These are phyloP conservation scores for Phylloporus arenicola DNA, from an alignment of 768 basidiomycete species.

Conservation along the genomic window DNA sequence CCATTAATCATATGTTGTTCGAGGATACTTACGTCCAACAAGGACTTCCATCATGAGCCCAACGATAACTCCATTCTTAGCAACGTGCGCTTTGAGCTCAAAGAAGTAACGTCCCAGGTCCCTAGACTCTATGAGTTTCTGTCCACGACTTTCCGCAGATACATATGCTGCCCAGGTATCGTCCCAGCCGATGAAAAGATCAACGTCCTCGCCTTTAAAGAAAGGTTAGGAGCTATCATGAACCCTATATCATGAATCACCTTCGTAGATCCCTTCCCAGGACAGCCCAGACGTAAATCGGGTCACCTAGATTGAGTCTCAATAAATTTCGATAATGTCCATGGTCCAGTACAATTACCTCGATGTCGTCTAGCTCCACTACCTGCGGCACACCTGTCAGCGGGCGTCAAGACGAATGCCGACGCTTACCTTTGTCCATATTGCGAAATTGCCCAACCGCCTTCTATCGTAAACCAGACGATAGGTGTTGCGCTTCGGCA, in stretches of 20 bases:
- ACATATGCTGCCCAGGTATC: constrained; percentile 22
- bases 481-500: constrained; percentile 21
- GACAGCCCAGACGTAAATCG: constrained; percentile 15
- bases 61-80: constrained; percentile 25
- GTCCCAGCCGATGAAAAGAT: constrained; percentile 25
- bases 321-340: neutral
- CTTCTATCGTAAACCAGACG: constrained; percentile 25
- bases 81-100: constrained; percentile 26
- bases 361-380: constrained; percentile 29
- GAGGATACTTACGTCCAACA: constrained; percentile 22
- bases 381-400: constrained; percentile 18
- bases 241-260: constrained; percentile 2
- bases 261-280: constrained; percentile 30
- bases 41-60: constrained; percentile 29
- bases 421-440: constrained; percentile 28
- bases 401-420: neutral
- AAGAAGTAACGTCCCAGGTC: constrained; percentile 27
- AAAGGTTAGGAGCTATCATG: neutral
- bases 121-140: constrained; percentile 27
- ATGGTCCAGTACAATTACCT: constrained; percentile 10
- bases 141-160: constrained; percentile 25
- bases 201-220: constrained; percentile 22
- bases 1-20: neutral
- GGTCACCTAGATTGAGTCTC: constrained; percentile 18
- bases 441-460: constrained; percentile 11